phyloP scores from a whole-genome alignment of 2,329 filamentous ascomycete species.

The Penicillium griseofulvum region DNA sequence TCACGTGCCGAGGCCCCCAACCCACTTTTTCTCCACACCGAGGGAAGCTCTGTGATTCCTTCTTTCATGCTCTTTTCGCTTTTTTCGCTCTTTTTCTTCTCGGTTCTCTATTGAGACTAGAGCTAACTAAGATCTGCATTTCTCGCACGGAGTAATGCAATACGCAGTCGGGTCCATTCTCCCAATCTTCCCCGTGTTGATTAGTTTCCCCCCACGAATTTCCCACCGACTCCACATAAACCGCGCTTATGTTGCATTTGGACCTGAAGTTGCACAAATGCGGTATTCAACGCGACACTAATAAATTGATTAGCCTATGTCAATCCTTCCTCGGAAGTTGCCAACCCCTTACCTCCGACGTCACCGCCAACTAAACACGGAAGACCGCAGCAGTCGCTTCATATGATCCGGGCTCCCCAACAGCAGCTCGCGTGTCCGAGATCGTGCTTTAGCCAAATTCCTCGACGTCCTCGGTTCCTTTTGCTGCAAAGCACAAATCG shows the following conservation, averaged over 20 bases:
- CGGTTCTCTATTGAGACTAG: not conserved
- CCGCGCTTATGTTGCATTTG: conserved; percentile 2
- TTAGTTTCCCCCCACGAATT: not conserved
- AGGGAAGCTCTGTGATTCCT: conserved; percentile 5
- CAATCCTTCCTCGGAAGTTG: conserved; percentile 12
- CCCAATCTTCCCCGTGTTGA: not conserved
- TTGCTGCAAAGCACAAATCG: conserved; percentile 26
- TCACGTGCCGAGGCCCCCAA: conserved; percentile 21
- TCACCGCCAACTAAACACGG: conserved; percentile 27
- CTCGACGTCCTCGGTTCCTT: conserved; percentile 5
- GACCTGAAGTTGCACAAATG: conserved; percentile 15
- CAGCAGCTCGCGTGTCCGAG: conserved; percentile 27
- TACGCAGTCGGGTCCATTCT: not conserved
- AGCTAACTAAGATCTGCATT: conserved; percentile 1
- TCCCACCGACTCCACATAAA: conserved; percentile 8
- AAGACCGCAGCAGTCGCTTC: conserved; percentile 29
- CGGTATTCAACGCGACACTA: conserved; percentile 16
- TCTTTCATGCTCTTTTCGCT: not conserved
- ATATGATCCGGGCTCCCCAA: conserved; percentile 35
- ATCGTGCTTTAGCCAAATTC: conserved; percentile 23
- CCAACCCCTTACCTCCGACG: conserved; percentile 2
- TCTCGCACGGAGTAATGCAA: not conserved
- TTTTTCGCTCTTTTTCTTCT: not conserved
- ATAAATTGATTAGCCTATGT: not conserved
- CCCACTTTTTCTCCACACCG: conserved; percentile 8